phyloP scores from a whole-genome alignment of 2,329 filamentous ascomycete genomes.

The Fusarium kyushuense region DNA sequence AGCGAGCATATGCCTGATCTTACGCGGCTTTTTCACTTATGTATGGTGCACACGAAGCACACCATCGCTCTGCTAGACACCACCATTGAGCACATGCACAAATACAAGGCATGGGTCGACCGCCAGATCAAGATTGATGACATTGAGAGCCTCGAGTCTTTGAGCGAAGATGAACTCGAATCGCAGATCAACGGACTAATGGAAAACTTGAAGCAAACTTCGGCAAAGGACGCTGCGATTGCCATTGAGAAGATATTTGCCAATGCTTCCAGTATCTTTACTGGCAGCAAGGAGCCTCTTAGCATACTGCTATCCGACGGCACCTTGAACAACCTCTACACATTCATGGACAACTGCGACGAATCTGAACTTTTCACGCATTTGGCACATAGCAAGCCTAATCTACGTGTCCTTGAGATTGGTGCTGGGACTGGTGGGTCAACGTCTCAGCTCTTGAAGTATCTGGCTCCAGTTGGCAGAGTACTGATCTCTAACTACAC shows the following conservation, averaged over 20 bases:
- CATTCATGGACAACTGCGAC: not conserved
- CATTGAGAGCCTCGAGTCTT: not conserved
- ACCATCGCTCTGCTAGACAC: not conserved
- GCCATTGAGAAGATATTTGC: not conserved
- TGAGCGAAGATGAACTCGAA: not conserved
- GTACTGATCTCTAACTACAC: constrained; percentile 4
- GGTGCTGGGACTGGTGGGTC: constrained; percentile 8
- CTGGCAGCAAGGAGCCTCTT: not conserved
- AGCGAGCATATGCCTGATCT: not conserved
- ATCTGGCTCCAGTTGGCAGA: not conserved
- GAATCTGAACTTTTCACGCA: not conserved
- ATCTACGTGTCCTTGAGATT: constrained; percentile 7
- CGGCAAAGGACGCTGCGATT: not conserved
- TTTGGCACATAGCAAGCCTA: constrained; percentile 2
- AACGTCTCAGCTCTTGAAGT: not conserved
- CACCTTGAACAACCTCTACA: constrained; percentile 1
- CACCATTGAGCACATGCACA: not conserved
- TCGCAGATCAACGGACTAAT: not conserved
- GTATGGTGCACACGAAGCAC: constrained; percentile 1
- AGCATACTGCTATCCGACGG: not conserved
- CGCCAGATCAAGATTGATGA: not conserved
- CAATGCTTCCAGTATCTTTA: not conserved
- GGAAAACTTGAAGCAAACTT: not conserved
- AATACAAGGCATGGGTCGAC: constrained; percentile 2
- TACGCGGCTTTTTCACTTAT: not conserved